These are phyloP conservation scores for Lodderomyces metapsilosis DNA, from an alignment of 1,139 yeast genomes.

Conservation along the genomic window DNA sequence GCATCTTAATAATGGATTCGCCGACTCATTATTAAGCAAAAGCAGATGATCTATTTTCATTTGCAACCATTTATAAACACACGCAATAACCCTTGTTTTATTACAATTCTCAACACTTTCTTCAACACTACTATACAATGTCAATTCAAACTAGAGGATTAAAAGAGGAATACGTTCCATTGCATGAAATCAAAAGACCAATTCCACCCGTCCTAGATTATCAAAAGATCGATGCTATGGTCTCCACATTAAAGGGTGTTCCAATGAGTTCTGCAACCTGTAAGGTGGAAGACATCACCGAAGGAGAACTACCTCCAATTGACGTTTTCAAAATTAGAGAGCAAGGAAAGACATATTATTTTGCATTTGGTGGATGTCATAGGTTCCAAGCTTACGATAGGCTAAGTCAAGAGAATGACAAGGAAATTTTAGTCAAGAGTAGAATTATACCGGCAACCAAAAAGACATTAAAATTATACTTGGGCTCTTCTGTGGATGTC, in stretches of 20 bases:
- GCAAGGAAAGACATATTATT: constrained; percentile 58
- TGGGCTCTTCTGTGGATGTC: constrained; percentile 64
- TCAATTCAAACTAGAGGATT: constrained; percentile 38
- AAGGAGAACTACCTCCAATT: constrained; percentile 74
- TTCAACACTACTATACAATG: constrained; percentile 20
- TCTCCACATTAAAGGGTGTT: constrained; percentile 61
- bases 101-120: not conserved
- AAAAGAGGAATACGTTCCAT: constrained; percentile 58
- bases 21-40: not conserved
- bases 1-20: not conserved
- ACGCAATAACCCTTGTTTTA: not conserved
- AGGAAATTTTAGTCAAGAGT: constrained; percentile 57
- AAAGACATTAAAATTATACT: constrained; percentile 56
- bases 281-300: constrained; percentile 46
- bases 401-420: constrained; percentile 20
- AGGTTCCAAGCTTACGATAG: constrained; percentile 75
- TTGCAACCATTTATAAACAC: not conserved
- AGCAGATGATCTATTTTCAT: not conserved
- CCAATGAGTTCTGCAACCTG: constrained; percentile 70
- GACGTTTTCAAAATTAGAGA: constrained; percentile 71
- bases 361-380: constrained; percentile 87
- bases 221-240: constrained; percentile 75
- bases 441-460: constrained; percentile 68
- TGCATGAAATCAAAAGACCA: constrained; percentile 68
- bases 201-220: constrained; percentile 79